Evolutionary conservation across 2,329 filamentous ascomycete genomes (phyloP), one percentile per base, ranked within the genome.

Genomic region (Celoporthe dispersa): DNA sequence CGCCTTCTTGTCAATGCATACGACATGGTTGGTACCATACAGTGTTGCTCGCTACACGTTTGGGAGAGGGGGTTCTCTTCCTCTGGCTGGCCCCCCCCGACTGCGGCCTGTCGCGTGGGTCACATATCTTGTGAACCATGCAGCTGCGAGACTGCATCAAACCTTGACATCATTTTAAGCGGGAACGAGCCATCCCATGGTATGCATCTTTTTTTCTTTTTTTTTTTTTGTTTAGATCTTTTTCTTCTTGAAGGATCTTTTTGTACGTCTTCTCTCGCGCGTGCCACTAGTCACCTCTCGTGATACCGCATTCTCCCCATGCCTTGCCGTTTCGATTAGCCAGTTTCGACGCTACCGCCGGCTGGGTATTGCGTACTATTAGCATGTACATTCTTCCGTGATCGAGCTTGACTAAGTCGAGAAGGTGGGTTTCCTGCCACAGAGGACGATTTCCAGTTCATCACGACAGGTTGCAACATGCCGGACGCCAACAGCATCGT

Each of bases 371-470:
- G 70, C 60, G 33, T 44, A n/a, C 64, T 59, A 35, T 41, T n/a
- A 53, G 33, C 63, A 57, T 66, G 14, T 41, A 25, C 25, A 31
- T 60, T n/a, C 64, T 67, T 44, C 60, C 37, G 57, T 39, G 41
- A 25, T 41, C 41, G 64, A 67, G 64, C 68, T 71, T 71, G 70
- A 55, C 67, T 70, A 61, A 67, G 64, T 71, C 41, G 44, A 71
- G 70, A 71, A 71, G 70, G 70, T 71, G 70, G 64, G 51, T 67
- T 64, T 7, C 19, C 37, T 44, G 44, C 59, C 61, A 66, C 51
- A 60, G 44, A 48, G 14, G 48, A n/a, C 33, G 64, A 19, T n/a
- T 31, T 28, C n/a, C 41, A 33, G n/a, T 14, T 57, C 64, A 66
- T 39, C 64, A 41, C 51, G 51, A 66, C 35, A 53, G 33, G 28